Percentiles rank a stretch among this genome's conserved stretches.
These are phyloP conservation scores for Didymella keratinophila DNA, from an alignment of 2,329 filamentous ascomycete genomes.

Conservation along the genomic window DNA sequence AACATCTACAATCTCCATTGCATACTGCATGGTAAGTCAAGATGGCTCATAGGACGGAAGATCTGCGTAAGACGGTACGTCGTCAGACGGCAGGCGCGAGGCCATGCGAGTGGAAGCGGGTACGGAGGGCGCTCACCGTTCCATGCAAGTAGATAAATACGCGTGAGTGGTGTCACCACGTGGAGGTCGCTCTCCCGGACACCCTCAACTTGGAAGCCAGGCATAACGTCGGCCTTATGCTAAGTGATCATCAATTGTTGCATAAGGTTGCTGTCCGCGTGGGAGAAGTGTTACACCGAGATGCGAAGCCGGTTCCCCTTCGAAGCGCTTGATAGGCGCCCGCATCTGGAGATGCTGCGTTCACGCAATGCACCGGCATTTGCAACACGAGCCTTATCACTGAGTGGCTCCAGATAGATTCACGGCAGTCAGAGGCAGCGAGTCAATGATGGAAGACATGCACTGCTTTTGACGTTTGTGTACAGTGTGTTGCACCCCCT, in stretches of 20 bases:
- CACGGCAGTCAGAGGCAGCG: neutral
- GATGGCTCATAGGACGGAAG: slow-evolving; percentile 4
- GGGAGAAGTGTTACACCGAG: slow-evolving; percentile 12
- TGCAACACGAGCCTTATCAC: neutral
- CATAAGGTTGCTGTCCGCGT: neutral
- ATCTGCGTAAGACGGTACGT: slow-evolving; percentile 13
- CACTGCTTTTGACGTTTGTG: neutral
- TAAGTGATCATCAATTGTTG: slow-evolving; percentile 11
- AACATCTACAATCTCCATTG: neutral
- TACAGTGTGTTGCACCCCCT: neutral
- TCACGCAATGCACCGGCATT: slow-evolving; percentile 8
- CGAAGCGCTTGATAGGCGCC: slow-evolving; percentile 19
- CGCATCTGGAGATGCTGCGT: slow-evolving; percentile 3
- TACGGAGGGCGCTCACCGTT: slow-evolving; percentile 6
- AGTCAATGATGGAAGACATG: neutral
- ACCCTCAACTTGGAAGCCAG: slow-evolving; percentile 1
- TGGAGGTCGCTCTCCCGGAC: slow-evolving; percentile 7
- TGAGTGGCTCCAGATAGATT: neutral
- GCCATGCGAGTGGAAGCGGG: slow-evolving; percentile 1
- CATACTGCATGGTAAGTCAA: neutral
- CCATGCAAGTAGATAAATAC: slow-evolving; percentile 1
- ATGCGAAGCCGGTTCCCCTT: slow-evolving; percentile 5
- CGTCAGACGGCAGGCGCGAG: neutral
- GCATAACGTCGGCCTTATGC: slow-evolving; percentile 14
- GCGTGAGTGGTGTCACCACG: slow-evolving; percentile 15